These are phyloP conservation scores for Penicillium alfredii DNA, from an alignment of 495 filamentous ascomycete species.

Conservation along the genomic window DNA sequence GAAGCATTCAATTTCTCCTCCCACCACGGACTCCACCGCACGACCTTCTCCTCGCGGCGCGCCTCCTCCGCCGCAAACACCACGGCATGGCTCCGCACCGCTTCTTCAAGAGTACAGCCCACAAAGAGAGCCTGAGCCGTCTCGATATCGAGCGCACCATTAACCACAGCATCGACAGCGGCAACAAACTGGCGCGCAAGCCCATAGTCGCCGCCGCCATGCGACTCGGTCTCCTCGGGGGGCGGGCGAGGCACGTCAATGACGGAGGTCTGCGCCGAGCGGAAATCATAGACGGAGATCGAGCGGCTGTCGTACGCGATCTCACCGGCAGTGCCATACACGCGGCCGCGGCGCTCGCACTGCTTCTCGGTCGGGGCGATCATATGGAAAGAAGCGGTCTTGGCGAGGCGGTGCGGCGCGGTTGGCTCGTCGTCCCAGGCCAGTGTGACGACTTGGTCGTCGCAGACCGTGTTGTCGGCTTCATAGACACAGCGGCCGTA, in stretches of 20 bases:
- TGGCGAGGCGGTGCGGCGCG: constrained; percentile 52
- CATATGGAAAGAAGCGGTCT: constrained; percentile 91
- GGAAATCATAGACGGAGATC: constrained; percentile 42
- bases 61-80: constrained; percentile 95
- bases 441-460: constrained; percentile 84
- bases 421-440: constrained; percentile 57
- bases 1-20: constrained; percentile 31
- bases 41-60: constrained; percentile 56
- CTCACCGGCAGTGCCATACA: constrained; percentile 84
- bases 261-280: constrained; percentile 13
- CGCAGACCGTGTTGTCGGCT: constrained; percentile 79
- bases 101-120: constrained; percentile 78
- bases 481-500: constrained; percentile 95
- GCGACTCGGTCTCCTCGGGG: constrained; percentile 35
- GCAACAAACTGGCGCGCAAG: constrained; percentile 71
- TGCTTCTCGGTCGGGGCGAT: constrained; percentile 81
- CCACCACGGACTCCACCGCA: constrained; percentile 83
- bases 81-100: constrained; percentile 80
- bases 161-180: constrained; percentile 76
- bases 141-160: constrained; percentile 56
- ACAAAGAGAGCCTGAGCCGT: constrained; percentile 71
- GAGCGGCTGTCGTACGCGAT: constrained; percentile 59
- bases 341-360: constrained; percentile 71
- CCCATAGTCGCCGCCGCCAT: constrained; percentile 87
- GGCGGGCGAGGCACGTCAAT: constrained; percentile 32